Conservation (phyloP, 2,329 filamentous ascomycete genomes). For the Colletotrichum tabaci region DNA sequence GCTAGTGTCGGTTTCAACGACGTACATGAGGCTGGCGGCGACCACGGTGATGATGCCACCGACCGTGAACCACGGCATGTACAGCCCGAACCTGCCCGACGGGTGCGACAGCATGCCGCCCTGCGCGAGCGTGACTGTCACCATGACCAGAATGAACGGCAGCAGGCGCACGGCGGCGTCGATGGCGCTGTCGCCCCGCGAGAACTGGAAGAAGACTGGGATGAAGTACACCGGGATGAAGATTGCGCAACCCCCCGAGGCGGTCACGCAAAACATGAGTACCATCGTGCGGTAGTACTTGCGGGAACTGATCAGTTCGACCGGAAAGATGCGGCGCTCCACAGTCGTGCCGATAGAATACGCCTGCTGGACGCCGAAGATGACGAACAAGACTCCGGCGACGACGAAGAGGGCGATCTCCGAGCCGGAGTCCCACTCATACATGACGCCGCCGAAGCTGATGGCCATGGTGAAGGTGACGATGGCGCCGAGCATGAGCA, state of each 20-base stretch:
- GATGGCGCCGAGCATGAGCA: conserved; percentile 60
- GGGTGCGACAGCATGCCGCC: conserved; percentile 31
- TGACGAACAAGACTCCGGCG: conserved; percentile 56
- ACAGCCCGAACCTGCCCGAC: conserved; percentile 48
- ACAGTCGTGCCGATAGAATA: conserved; percentile 57
- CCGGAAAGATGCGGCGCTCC: conserved; percentile 60
- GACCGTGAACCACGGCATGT: conserved; percentile 57
- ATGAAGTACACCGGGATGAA: conserved; percentile 61
- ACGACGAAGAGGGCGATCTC: conserved; percentile 63
- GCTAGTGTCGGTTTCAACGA: conserved; percentile 45
- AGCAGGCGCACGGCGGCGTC: conserved; percentile 57
- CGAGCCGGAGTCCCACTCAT: conserved; percentile 60
- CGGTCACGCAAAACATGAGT: conserved; percentile 32
- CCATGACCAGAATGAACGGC: conserved; percentile 54
- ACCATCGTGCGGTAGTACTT: conserved; percentile 41
- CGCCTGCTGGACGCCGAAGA: conserved; percentile 63
- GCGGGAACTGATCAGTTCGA: conserved; percentile 56
- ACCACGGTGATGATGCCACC: conserved; percentile 52
- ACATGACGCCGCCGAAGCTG: conserved; percentile 65
- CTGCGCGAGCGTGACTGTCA: conserved; percentile 52
- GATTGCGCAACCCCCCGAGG: conserved; percentile 31
- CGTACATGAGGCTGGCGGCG: conserved; percentile 54
- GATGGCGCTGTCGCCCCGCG: conserved; percentile 56
- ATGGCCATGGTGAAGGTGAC: conserved; percentile 62
- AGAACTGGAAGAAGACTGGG: conserved; percentile 66